Conservation (phyloP, 371 early-diverging fungal genomes). For the Fennellomyces sp. region DNA sequence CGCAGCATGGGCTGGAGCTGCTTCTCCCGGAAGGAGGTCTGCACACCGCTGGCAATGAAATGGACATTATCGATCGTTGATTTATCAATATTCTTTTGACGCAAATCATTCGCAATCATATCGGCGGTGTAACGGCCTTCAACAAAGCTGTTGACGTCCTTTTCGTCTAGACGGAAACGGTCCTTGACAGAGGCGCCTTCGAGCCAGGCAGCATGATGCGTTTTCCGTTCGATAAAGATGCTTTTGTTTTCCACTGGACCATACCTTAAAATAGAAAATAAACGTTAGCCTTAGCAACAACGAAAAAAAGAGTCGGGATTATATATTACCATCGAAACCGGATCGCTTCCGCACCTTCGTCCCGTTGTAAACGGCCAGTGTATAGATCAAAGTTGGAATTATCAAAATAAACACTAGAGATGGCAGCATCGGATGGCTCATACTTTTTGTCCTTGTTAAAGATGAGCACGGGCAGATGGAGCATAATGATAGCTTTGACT, state of each 20-base stretch:
- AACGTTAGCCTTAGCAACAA: background rate
- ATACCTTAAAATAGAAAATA: conserved; percentile 33
- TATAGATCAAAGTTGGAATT: conserved; percentile 86
- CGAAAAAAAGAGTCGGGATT: conserved; percentile 1
- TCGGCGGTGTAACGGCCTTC: conserved; percentile 88
- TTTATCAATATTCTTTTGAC: conserved; percentile 64
- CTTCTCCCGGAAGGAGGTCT: conserved; percentile 67
- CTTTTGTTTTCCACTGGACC: conserved; percentile 60
- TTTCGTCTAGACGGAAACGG: conserved; percentile 48
- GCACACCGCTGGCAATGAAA: conserved; percentile 73
- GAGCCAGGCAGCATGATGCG: conserved; percentile 89
- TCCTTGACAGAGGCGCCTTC: conserved; percentile 82
- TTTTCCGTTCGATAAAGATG: conserved; percentile 91
- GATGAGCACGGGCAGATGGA: conserved; percentile 89
- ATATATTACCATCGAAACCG: conserved; percentile 85
- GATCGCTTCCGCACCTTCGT: conserved; percentile 86
- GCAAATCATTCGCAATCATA: conserved; percentile 77
- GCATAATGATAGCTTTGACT: conserved; percentile 83
- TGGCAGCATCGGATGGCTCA: conserved; percentile 49
- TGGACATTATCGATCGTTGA: conserved; percentile 71
- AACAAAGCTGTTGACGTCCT: conserved; percentile 34
- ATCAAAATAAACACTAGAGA: conserved; percentile 93
- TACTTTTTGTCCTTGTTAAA: conserved; percentile 27
- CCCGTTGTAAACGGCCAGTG: conserved; percentile 80
- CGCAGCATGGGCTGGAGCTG: conserved; percentile 79